A percentile compares a stretch with the other conserved stretches of the same genome.
Evolutionary conservation across 2,329 filamentous ascomycete genomes (phyloP).

Genomic region (Chrysoporthe cubensis): DNA sequence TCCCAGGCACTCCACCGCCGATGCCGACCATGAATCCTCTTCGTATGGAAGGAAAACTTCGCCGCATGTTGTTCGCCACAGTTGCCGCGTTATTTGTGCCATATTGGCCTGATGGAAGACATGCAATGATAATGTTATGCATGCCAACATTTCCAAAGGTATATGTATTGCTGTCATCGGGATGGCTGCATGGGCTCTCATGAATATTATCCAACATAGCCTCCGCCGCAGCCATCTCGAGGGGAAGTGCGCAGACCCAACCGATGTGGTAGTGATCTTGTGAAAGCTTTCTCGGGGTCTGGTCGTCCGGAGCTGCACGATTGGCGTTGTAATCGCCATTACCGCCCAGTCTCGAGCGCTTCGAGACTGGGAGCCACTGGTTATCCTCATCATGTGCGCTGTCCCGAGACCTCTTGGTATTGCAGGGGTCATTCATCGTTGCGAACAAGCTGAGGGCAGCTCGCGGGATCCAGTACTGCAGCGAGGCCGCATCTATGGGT

Average conservation of each 20-base stretch:
- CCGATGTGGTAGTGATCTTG: slow-evolving; percentile 8
- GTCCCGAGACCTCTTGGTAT: not conserved
- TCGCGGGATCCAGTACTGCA: not conserved
- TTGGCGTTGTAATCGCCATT: not conserved
- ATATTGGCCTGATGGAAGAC: slow-evolving; percentile 34
- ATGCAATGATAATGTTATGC: slow-evolving; percentile 32
- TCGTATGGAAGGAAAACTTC: slow-evolving; percentile 36
- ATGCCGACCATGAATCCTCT: slow-evolving; percentile 41
- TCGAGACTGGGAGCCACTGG: not conserved
- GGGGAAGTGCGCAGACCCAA: slow-evolving; percentile 26
- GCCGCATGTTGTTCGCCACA: slow-evolving; percentile 35
- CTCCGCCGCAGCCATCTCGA: slow-evolving; percentile 23
- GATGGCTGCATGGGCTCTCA: not conserved
- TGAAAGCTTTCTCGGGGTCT: not conserved
- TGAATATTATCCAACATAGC: slow-evolving; percentile 21
- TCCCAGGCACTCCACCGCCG: slow-evolving; percentile 38
- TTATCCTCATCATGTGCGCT: not conserved
- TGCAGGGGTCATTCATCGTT: not conserved
- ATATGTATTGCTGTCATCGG: slow-evolving; percentile 7
- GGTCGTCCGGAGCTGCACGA: not conserved
- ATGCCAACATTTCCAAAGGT: slow-evolving; percentile 15
- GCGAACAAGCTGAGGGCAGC: not conserved
- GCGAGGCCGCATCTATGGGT: not conserved
- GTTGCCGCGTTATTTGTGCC: slow-evolving; percentile 34
- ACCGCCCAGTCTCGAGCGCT: not conserved